These are phyloP conservation scores for Dactylellina haptotyla DNA, from an alignment of 2,329 filamentous ascomycete species.

Conservation along the genomic window DNA sequence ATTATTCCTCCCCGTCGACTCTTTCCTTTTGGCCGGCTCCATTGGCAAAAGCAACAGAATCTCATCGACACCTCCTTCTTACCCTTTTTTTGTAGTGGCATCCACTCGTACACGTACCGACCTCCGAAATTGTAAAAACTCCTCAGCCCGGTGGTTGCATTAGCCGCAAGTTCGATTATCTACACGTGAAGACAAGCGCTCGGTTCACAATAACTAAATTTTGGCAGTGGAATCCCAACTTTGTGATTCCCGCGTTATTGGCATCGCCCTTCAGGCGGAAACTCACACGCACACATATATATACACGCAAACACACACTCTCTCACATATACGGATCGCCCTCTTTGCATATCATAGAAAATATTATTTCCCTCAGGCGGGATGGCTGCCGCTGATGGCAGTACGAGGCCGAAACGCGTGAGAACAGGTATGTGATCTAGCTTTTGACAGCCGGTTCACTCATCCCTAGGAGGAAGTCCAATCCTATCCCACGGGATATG, in stretches of 20 bases:
- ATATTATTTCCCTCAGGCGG: constrained; percentile 26
- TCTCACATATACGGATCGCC: too few species aligned
- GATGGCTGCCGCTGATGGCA: constrained; percentile 55
- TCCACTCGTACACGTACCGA: too few species aligned
- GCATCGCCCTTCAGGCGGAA: background rate
- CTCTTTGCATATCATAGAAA: constrained; percentile 10
- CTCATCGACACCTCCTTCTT: background rate
- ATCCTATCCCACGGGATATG: too few species aligned
- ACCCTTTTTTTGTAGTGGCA: background rate
- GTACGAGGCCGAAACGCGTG: constrained; percentile 79
- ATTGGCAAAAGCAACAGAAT: background rate
- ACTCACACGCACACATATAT: too few species aligned
- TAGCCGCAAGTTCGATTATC: background rate
- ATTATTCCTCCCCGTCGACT: background rate
- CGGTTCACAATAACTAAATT: background rate
- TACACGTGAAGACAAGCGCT: constrained; percentile 21
- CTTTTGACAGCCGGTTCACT: constrained; percentile 7
- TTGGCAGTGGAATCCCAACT: background rate
- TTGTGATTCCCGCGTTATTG: constrained; percentile 8
- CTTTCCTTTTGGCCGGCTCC: background rate
- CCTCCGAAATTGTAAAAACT: background rate
- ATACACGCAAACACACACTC: too few species aligned
- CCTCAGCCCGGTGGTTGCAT: background rate
- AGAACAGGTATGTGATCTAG: constrained; percentile 74
- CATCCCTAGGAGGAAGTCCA: background rate